These are phyloP conservation scores for Durotheca rogersii DNA, from an alignment of 495 filamentous ascomycete species.

Conservation along the genomic window DNA sequence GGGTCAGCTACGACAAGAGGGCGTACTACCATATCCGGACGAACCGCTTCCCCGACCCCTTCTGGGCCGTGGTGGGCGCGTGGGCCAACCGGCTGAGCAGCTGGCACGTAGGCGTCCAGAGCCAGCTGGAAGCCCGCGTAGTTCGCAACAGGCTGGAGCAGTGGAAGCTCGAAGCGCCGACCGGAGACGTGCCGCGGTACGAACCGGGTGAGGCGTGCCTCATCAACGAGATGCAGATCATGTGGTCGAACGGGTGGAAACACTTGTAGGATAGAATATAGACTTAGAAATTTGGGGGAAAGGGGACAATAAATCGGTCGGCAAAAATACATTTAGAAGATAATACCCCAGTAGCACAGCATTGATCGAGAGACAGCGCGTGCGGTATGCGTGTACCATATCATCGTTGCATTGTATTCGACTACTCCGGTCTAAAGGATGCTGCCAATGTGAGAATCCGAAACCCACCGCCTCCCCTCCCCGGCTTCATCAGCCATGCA, in stretches of 20 bases:
- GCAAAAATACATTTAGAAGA: too few species aligned
- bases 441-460: too few species aligned
- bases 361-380: too few species aligned
- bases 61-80: conserved; percentile 34
- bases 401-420: too few species aligned
- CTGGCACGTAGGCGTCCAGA: conserved; percentile 44
- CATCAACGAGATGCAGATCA: conserved; percentile 83
- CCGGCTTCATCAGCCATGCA: too few species aligned
- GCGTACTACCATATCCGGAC: conserved; percentile 59
- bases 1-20: conserved; percentile 65
- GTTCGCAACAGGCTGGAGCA: conserved; percentile 44
- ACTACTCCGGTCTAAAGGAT: too few species aligned
- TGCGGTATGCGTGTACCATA: too few species aligned
- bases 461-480: too few species aligned
- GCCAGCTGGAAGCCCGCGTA: conserved; percentile 39
- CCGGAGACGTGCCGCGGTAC: conserved; percentile 35
- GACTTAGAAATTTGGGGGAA: too few species aligned
- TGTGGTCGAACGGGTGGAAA: conserved; percentile 72
- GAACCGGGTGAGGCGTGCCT: conserved; percentile 67
- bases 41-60: conserved; percentile 31
- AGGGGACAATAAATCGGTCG: too few species aligned
- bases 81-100: conserved; percentile 62
- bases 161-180: conserved; percentile 41
- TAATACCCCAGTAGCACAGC: too few species aligned
- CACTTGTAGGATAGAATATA: conserved; percentile 57